Conservation (phyloP, 768 basidiomycete species). For the Mycena indigotica region DNA sequence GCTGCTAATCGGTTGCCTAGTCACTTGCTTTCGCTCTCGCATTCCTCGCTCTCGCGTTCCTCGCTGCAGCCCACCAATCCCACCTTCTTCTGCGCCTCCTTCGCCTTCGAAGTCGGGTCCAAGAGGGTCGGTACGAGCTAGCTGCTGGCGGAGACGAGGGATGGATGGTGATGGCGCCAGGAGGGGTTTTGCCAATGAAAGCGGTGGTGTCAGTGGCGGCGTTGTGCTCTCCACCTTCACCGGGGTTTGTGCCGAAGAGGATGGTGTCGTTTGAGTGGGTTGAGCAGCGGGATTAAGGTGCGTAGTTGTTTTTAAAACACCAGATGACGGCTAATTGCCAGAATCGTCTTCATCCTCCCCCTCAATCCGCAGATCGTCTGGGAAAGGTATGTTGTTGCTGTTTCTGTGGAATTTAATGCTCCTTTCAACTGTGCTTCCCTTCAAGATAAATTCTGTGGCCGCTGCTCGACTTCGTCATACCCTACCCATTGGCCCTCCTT, state of each 20-base stretch:
- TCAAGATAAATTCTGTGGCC: constrained; percentile 33
- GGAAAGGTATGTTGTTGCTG: constrained; percentile 18
- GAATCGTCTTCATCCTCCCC: constrained; percentile 27
- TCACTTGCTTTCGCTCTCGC: not conserved
- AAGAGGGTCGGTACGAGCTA: not conserved
- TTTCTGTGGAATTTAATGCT: constrained; percentile 26
- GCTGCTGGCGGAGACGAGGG: not conserved
- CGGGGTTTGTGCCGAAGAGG: too few relatives aligned
- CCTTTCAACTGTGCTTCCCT: constrained; percentile 25
- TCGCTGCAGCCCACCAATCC: not conserved
- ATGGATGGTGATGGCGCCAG: not conserved
- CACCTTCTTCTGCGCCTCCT: not conserved
- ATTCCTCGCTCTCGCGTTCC: too few relatives aligned
- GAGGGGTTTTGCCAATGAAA: too few relatives aligned
- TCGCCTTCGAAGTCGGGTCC: not conserved
- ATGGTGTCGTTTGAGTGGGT: not conserved
- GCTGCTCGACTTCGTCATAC: constrained; percentile 24
- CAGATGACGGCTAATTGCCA: not conserved
- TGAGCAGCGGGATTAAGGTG: not conserved
- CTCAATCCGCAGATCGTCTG: constrained; percentile 28
- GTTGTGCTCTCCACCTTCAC: too few relatives aligned
- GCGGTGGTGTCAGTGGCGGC: too few relatives aligned
- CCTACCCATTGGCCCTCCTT: constrained; percentile 25
- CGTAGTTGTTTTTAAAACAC: not conserved
- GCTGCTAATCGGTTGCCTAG: not conserved